Evolutionary conservation across 352 stramenopile species (phyloP).

Genomic region (Globisporangium nodosum): DNA sequence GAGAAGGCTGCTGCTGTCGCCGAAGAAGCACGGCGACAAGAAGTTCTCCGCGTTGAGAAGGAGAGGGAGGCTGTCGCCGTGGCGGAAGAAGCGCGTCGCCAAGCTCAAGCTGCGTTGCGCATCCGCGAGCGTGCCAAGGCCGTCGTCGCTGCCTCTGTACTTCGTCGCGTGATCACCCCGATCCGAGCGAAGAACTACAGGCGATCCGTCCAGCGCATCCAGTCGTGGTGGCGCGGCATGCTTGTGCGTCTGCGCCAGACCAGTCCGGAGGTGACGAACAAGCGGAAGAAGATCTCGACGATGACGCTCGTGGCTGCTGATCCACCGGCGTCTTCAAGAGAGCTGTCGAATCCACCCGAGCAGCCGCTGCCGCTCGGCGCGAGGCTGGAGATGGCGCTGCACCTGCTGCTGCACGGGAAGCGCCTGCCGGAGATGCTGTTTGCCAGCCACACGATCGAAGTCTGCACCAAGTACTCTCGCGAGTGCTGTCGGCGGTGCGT

Average conservation of each 20-base stretch:
- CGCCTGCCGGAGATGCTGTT: slow-evolving; percentile 92
- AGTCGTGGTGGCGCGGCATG: slow-evolving; percentile 71
- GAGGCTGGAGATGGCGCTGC: slow-evolving; percentile 63
- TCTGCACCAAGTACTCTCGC: slow-evolving; percentile 88
- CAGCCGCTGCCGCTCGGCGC: slow-evolving; percentile 50
- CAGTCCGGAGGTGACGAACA: slow-evolving; percentile 27
- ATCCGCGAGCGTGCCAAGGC: background rate
- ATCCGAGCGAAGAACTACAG: slow-evolving; percentile 5
- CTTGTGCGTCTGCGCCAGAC: slow-evolving; percentile 48
- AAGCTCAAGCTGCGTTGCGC: background rate
- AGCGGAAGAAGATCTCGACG: slow-evolving; percentile 48
- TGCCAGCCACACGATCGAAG: slow-evolving; percentile 89
- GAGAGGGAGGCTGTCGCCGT: background rate
- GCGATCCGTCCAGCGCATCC: slow-evolving; percentile 29
- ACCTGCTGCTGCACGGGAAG: slow-evolving; percentile 70
- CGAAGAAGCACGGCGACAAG: background rate
- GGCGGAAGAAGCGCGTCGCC: background rate
- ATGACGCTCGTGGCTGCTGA: slow-evolving; percentile 40
- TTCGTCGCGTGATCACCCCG: slow-evolving; percentile 8
- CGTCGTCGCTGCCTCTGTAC: slow-evolving; percentile 10
- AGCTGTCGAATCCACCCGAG: slow-evolving; percentile 5
- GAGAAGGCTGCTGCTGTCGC: background rate
- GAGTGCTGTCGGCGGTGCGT: slow-evolving; percentile 90
- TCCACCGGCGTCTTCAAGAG: slow-evolving; percentile 14
- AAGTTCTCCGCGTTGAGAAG: background rate